These are phyloP conservation scores for Stromatinia cepivora DNA, from an alignment of 2,329 filamentous ascomycete species.

Conservation along the genomic window DNA sequence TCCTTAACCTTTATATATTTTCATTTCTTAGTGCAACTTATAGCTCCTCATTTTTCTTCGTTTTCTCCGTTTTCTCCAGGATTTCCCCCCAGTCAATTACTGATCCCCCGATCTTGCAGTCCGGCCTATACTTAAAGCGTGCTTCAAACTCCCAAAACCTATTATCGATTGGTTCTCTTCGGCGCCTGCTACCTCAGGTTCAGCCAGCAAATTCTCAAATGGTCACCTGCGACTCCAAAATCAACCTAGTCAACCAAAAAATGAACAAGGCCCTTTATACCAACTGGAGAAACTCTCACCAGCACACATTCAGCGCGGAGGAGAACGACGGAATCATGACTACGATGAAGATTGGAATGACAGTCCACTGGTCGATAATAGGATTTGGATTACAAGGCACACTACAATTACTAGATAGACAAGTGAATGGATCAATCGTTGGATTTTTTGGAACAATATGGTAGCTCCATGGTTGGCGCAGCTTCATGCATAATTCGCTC, in stretches of 20 bases:
- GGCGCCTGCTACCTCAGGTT: no score
- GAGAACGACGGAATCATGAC: background rate
- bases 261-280: background rate
- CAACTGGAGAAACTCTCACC: background rate
- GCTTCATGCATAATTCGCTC: background rate
- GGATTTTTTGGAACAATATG: background rate
- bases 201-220: conserved; percentile 1
- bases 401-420: background rate
- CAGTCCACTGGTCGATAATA: background rate
- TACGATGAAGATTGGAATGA: background rate
- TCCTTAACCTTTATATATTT: background rate
- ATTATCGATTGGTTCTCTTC: conserved; percentile 14
- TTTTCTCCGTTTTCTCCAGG: background rate
- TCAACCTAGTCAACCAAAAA: background rate
- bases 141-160: conserved; percentile 12
- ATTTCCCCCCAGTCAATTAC: background rate
- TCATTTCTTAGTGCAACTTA: background rate
- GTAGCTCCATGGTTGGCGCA: background rate
- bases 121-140: conserved; percentile 11
- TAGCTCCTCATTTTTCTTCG: background rate
- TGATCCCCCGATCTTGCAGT: background rate
- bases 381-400: conserved; percentile 9
- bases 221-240: background rate
- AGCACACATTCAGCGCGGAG: background rate
- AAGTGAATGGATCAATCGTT: background rate